These are phyloP conservation scores for Gossypium laxum DNA, from an alignment of 441 rosid genomes.

Conservation along the genomic window DNA sequence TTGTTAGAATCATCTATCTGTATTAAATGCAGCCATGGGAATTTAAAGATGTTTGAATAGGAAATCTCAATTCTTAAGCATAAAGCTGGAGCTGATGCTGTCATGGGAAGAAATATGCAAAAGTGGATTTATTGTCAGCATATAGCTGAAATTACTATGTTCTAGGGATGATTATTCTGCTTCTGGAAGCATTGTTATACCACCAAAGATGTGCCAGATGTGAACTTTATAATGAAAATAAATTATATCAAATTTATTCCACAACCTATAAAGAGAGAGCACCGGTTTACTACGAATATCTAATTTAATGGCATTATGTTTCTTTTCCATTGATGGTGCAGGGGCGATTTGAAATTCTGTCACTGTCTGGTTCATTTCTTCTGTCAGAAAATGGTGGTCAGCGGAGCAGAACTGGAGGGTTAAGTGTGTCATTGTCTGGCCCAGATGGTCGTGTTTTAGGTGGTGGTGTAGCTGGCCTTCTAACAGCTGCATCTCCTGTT, in stretches of 20 bases:
- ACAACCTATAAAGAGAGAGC: not conserved
- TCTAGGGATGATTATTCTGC: not conserved
- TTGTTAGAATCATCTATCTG: not conserved
- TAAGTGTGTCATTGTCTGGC: slow-evolving; percentile 47
- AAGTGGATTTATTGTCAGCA: not conserved
- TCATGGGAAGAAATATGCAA: not conserved
- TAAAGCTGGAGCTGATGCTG: slow-evolving; percentile 2
- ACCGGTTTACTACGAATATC: not conserved
- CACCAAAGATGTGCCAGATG: not conserved
- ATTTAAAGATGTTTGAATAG: not conserved
- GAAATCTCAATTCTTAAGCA: not conserved
- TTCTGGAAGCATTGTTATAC: not conserved
- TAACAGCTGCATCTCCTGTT: slow-evolving; percentile 59
- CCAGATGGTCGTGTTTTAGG: slow-evolving; percentile 60
- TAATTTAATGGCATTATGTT: not conserved
- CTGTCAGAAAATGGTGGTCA: slow-evolving; percentile 47
- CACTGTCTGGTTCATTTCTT: slow-evolving; percentile 54
- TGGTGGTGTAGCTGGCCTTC: slow-evolving; percentile 66
- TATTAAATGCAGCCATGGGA: not conserved
- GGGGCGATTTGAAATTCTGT: slow-evolving; percentile 59
- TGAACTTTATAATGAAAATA: not conserved
- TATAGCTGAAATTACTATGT: not conserved
- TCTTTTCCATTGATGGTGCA: slow-evolving; percentile 16
- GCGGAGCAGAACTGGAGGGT: slow-evolving; percentile 47
- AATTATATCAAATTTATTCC: not conserved